A percentile compares a stretch with the other conserved stretches of the same genome.
These are phyloP conservation scores for Mariannaea elegans DNA, from an alignment of 2,329 filamentous ascomycete species.

Conservation along the genomic window DNA sequence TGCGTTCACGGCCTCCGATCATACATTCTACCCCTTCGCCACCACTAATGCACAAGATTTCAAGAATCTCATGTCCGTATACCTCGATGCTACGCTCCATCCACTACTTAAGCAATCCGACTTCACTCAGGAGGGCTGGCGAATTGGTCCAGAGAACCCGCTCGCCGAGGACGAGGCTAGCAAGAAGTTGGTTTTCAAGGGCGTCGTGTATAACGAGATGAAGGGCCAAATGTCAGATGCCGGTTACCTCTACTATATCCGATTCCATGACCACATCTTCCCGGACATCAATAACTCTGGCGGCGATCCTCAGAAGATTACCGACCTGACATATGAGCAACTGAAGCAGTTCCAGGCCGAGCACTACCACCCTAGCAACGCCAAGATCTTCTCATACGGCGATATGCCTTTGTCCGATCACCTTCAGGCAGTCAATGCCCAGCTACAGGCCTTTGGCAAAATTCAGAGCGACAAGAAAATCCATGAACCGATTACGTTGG, in stretches of 20 bases:
- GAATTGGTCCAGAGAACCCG: constrained; percentile 91
- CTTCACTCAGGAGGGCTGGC: constrained; percentile 97
- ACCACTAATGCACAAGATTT: constrained; percentile 97
- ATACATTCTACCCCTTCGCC: constrained; percentile 97
- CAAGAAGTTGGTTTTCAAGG: constrained; percentile 88
- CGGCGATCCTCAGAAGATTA: constrained; percentile 95
- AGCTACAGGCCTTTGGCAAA: constrained; percentile 77
- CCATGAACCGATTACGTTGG: constrained; percentile 78
- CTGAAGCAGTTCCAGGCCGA: constrained; percentile 87
- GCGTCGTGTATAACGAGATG: constrained; percentile 99
- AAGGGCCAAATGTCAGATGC: constrained; percentile 99
- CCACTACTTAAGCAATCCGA: constrained; percentile 90
- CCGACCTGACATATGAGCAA: constrained; percentile 91
- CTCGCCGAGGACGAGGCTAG: constrained; percentile 65
- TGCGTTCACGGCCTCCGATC: constrained; percentile 94
- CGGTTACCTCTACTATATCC: constrained; percentile 94
- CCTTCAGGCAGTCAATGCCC: constrained; percentile 78
- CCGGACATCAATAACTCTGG: constrained; percentile 96
- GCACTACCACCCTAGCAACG: constrained; percentile 97
- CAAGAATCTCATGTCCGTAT: constrained; percentile 94
- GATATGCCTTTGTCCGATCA: constrained; percentile 88
- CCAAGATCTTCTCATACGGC: constrained; percentile 94
- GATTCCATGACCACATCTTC: constrained; percentile 93
- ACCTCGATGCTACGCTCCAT: constrained; percentile 92
- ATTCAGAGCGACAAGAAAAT: constrained; percentile 76